Base-by-base conservation (phyloP, 768 basidiomycete species). In the Agaricus blazei region DNA sequence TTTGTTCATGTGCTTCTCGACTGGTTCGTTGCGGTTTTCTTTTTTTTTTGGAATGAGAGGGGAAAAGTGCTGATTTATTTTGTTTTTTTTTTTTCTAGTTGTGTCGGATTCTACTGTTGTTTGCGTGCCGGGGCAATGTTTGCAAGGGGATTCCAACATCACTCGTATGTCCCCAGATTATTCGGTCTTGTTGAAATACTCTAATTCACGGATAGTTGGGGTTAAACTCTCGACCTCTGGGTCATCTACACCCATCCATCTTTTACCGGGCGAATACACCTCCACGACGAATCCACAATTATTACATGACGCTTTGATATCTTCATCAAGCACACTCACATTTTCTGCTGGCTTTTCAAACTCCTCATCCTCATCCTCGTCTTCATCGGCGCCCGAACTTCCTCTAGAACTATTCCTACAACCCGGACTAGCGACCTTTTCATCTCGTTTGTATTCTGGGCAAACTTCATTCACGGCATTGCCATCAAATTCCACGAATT, bases 121-220 rank as follows among this genome's bases (percentile, higher is more conserved):
- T 55, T 92, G 90, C 79, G 73, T 87, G 82, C 82, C 90, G 67
- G 90, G 88, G 61, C 90, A 92, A 84, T 93, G 90, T 76, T 71
- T 92, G 52, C 78, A 90, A 67, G 90, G 90, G 44, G 82, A 75
- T 70, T 82, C 87, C 31, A 91, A 92, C 64, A 83, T 79, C 40
- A 87, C 88, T 62, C 73, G 88, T 84, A 52, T 41, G 73, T 70
- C 76, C 81, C 79, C 3, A 67, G 72, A 1, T 31, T 7, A 24
- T 27, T 5, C 26, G 19, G 54, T 15, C 55, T 12, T 15, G 46
- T 48, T 37, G 23, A 43, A 48, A 8, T 43, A 48, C 68, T 78
- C 60, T 52, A 61, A 56, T 31, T 40, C 29, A 40, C 9, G 3
- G 27, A 15, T 59, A 93, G 90, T 93, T 53, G 90, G 90, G 59